Conservation (phyloP, 371 early-diverging fungal genomes). For the Encephalitozoon cuniculi region DNA sequence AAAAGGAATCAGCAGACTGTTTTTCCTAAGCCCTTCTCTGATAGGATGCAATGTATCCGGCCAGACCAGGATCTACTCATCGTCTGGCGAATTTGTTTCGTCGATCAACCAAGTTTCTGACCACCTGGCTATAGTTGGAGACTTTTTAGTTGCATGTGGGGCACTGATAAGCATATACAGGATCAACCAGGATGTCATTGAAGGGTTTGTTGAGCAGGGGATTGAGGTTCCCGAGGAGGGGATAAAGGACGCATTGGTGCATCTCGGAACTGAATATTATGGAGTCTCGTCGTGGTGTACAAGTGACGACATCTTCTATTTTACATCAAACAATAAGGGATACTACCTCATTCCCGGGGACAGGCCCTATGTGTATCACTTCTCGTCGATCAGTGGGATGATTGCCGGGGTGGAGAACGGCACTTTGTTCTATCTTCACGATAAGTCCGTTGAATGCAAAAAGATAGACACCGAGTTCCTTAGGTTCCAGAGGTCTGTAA, state of each 20-base stretch:
- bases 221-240: constrained; percentile 7
- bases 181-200: neutral
- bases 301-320: constrained; percentile 29
- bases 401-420: constrained; percentile 42
- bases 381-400: neutral
- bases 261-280: neutral
- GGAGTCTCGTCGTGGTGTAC: neutral
- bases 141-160: constrained; percentile 15
- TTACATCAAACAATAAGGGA: constrained; percentile 22
- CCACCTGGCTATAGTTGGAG: neutral
- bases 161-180: neutral
- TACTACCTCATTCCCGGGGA: constrained; percentile 43
- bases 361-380: constrained; percentile 12
- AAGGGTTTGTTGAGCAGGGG: constrained; percentile 11
- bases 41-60: neutral
- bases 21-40: neutral
- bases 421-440: constrained; percentile 26
- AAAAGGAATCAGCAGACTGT: constrained; percentile 19
- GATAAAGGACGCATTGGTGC: constrained; percentile 19
- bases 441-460: constrained; percentile 3
- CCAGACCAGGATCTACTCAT: neutral
- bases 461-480: constrained; percentile 43
- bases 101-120: neutral
- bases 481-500: constrained; percentile 37
- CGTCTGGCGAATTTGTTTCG: neutral